phyloP scores from a whole-genome alignment of 768 basidiomycete species.

The Lactifluus pinguis region DNA sequence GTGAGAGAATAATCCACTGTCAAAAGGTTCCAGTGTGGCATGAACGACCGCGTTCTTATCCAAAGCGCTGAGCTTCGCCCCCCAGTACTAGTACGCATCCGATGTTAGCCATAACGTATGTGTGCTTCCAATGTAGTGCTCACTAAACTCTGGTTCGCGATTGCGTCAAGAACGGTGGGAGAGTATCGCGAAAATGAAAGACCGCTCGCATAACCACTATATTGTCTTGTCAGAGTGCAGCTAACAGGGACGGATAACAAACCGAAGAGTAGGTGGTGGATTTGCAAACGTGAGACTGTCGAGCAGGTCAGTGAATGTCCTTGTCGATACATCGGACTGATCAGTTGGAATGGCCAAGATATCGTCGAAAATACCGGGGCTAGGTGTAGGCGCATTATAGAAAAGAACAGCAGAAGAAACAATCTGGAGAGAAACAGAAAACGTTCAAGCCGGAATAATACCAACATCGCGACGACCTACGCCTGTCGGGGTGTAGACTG shows the following conservation, averaged over 20 bases:
- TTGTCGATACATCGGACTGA: background rate
- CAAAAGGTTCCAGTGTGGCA: background rate
- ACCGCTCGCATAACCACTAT: background rate
- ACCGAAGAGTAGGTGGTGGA: background rate
- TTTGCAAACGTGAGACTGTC: background rate
- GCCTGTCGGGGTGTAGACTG: background rate
- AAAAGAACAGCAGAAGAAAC: background rate
- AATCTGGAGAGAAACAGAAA: background rate
- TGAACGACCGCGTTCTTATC: background rate
- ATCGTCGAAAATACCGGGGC: slow-evolving; percentile 16
- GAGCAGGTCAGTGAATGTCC: background rate
- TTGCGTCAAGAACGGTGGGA: background rate
- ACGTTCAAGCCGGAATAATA: background rate
- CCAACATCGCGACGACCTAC: background rate
- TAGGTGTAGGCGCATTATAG: slow-evolving; percentile 18
- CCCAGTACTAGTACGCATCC: background rate
- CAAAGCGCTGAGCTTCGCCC: background rate
- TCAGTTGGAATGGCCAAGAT: slow-evolving; percentile 11
- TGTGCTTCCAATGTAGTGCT: background rate
- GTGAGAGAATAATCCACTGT: background rate
- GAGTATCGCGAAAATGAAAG: background rate
- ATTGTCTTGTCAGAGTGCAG: background rate
- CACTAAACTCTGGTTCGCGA: background rate
- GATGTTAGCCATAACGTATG: background rate
- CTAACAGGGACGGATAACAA: background rate